phyloP scores from a whole-genome alignment of 1,284 basidiomycete genomes.

The Exobasidium rhododendri region DNA sequence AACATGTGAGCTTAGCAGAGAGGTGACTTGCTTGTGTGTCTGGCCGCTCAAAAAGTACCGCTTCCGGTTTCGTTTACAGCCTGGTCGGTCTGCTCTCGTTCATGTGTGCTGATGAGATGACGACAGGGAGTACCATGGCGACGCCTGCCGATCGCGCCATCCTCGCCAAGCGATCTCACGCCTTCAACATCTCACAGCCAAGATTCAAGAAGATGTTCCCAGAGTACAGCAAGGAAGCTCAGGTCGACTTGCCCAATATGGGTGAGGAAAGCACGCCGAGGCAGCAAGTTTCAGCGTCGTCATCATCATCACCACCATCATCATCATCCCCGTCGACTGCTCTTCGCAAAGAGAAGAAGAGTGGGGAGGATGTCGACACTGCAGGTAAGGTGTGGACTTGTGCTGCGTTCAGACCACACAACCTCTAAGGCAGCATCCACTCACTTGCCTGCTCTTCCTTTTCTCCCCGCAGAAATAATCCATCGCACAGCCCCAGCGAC shows the following conservation, averaged over 20 bases:
- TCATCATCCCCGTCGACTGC: not conserved
- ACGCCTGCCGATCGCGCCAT: slow-evolving; percentile 73
- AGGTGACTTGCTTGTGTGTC: not conserved
- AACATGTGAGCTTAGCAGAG: slow-evolving; percentile 75
- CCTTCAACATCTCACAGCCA: slow-evolving; percentile 75
- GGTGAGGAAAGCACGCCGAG: slow-evolving; percentile 20
- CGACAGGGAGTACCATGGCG: slow-evolving; percentile 81
- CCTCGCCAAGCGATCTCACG: slow-evolving; percentile 75
- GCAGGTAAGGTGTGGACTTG: not conserved
- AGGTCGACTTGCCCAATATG: slow-evolving; percentile 51
- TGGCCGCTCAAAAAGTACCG: slow-evolving; percentile 50
- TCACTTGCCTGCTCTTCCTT: no score
- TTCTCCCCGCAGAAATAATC: no score
- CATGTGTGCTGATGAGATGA: slow-evolving; percentile 95
- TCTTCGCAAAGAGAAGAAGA: no score
- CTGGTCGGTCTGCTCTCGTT: slow-evolving; percentile 91
- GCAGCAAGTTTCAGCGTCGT: not conserved
- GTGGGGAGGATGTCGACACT: not conserved
- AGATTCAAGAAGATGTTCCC: slow-evolving; percentile 62
- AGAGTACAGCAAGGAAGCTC: slow-evolving; percentile 29
- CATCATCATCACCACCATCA: not conserved
- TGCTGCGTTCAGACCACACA: not conserved
- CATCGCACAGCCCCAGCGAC: no score
- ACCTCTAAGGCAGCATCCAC: not conserved
- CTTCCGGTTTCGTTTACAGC: slow-evolving; percentile 51